phyloP scores from a whole-genome alignment of 2,329 filamentous ascomycete genomes.

The Purpureocillium lavendulum region DNA sequence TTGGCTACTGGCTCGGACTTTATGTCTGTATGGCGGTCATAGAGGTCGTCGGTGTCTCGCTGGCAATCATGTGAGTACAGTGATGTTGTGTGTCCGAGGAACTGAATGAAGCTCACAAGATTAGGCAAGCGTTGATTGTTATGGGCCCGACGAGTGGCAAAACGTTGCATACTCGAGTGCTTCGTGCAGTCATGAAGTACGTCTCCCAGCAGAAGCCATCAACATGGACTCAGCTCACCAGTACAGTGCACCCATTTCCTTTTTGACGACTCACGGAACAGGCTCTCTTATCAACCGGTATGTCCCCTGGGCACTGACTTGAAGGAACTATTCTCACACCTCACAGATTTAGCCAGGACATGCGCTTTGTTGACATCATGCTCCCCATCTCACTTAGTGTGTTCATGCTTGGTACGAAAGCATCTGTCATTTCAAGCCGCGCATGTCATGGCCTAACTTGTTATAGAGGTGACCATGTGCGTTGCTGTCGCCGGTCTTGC shows the following conservation, averaged over 20 bases:
- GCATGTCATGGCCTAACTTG: neutral
- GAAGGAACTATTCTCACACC: constrained; percentile 7
- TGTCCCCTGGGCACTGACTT: too few species aligned
- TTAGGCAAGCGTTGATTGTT: constrained; percentile 16
- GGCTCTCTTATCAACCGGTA: constrained; percentile 20
- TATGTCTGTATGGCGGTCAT: constrained; percentile 14
- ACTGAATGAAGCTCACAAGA: too few species aligned
- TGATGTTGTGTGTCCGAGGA: too few species aligned
- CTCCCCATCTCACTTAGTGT: constrained; percentile 20
- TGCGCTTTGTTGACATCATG: constrained; percentile 29
- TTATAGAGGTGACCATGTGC: constrained; percentile 20
- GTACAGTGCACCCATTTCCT: constrained; percentile 13
- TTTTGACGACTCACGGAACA: constrained; percentile 17
- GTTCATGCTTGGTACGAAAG: constrained; percentile 16
- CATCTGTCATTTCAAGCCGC: neutral
- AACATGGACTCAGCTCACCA: too few species aligned
- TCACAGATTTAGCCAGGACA: constrained; percentile 31
- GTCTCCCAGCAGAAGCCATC: too few species aligned
- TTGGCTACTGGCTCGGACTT: constrained; percentile 21
- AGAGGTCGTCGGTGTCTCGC: constrained; percentile 14
- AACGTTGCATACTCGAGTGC: constrained; percentile 13
- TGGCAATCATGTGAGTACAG: constrained; percentile 18
- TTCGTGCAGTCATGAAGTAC: constrained; percentile 17
- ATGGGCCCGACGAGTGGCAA: constrained; percentile 16
- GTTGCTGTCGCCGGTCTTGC: constrained; percentile 35